These are phyloP conservation scores for Cryptococcus floricola DNA, from an alignment of 1,284 basidiomycete genomes.

Conservation along the genomic window DNA sequence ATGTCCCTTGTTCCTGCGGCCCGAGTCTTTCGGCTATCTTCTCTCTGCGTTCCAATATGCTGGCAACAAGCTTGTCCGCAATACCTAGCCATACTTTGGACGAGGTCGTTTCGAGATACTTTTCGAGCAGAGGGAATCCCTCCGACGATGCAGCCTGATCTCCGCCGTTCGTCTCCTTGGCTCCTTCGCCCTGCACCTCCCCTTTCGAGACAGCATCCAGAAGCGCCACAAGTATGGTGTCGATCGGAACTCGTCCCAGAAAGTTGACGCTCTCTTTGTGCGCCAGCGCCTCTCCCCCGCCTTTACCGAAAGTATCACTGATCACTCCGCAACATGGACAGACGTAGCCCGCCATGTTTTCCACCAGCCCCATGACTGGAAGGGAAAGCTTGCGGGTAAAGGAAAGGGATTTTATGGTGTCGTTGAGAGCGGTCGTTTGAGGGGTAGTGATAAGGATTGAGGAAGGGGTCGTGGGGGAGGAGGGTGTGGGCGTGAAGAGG, in stretches of 20 bases:
- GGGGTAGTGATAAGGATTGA: slow-evolving; percentile 94
- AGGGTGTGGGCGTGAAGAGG: slow-evolving; percentile 59
- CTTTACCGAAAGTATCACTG: slow-evolving; percentile 90
- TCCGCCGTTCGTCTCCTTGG: background rate
- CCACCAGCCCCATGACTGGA: slow-evolving; percentile 88
- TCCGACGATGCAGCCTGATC: background rate
- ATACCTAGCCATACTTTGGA: slow-evolving; percentile 47
- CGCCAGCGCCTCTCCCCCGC: slow-evolving; percentile 86
- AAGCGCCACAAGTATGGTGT: slow-evolving; percentile 82
- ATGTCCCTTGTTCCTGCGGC: background rate
- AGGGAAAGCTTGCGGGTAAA: slow-evolving; percentile 84
- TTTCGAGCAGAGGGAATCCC: slow-evolving; percentile 44
- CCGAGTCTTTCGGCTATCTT: slow-evolving; percentile 1
- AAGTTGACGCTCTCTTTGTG: slow-evolving; percentile 68
- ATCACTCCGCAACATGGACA: slow-evolving; percentile 94
- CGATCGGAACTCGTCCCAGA: slow-evolving; percentile 88
- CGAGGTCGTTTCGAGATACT: slow-evolving; percentile 47
- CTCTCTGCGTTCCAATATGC: slow-evolving; percentile 24
- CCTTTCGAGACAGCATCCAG: slow-evolving; percentile 65
- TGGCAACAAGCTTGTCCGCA: slow-evolving; percentile 31
- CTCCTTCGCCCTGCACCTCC: slow-evolving; percentile 36
- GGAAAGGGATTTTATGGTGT: slow-evolving; percentile 92
- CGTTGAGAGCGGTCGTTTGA: slow-evolving; percentile 91
- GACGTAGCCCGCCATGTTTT: slow-evolving; percentile 98
- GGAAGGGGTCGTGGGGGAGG: slow-evolving; percentile 54